Evolutionary conservation across 2,329 filamentous ascomycete genomes (phyloP), one percentile per base, ranked within the genome.

Genomic region (Plectosphaerella sp.): DNA sequence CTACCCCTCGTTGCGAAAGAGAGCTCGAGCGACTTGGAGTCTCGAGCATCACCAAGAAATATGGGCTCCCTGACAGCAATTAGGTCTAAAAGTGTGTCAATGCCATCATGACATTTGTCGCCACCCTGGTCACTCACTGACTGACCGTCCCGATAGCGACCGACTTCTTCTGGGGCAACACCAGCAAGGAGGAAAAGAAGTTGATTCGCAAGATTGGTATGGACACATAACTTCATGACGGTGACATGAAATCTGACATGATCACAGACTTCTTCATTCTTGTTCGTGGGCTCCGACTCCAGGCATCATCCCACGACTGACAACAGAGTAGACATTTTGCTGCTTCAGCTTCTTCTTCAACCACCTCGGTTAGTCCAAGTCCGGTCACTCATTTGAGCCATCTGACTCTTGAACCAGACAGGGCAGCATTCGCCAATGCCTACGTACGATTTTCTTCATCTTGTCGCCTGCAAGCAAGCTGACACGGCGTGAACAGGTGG

Each of bases 351-450:
- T 59, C 47, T 68, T 69, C 48, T 66, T 69, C 54, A 68, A 68
- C 47, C 64, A 71, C 49, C 67, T 77, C 3, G 74, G 61, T 63
- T 25, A 12, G 56, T 1, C 22, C 28, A 33, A 7, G 28, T 7
- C 11, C 11, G 11, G 28, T 33, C 28, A 10, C 12, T 3, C 15
- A 16, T 20, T 18, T 18, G 28, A 33, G 8, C 28, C 28, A 10
- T 33, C n/a, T 33, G 15, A 51, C n/a, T 8, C 14, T 3, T 11
- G 24, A 3, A 5, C 18, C 37, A 54, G 52, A 75, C 54, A 61
- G 68, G n/a, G 65, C 70, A 1, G 72, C 73, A 48, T 63, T 75
- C 14, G 68, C 69, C 25, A 76, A 76, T 61, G 74, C 74, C 8
- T 76, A 76, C 54, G 73, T 78, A 10, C n/a, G 52, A 45, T 20